Percentiles rank a stretch among this genome's conserved stretches.
Conservation (phyloP, 2,329 filamentous ascomycete species). For the Apiospora aurea region DNA sequence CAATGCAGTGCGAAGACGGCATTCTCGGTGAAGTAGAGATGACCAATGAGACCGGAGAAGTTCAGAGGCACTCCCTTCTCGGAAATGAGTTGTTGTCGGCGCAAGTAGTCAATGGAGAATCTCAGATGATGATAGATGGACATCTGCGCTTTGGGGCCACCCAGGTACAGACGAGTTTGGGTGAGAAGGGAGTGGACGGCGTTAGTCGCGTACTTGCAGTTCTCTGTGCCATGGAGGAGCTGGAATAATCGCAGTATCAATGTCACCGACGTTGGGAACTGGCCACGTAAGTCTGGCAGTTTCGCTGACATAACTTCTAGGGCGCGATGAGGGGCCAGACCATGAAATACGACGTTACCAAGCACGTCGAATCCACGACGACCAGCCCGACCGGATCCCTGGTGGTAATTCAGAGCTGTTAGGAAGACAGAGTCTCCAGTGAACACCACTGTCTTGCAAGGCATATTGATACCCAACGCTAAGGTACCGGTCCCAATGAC, state of each 20-base stretch:
- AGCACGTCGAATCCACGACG: conserved; percentile 82
- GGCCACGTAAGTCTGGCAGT: conserved; percentile 76
- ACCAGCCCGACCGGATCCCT: conserved; percentile 79
- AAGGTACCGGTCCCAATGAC: conserved; percentile 80
- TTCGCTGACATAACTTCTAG: conserved; percentile 75
- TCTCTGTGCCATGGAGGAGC: conserved; percentile 70
- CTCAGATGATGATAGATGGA: conserved; percentile 78
- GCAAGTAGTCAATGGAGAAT: conserved; percentile 82
- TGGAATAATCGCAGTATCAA: conserved; percentile 73
- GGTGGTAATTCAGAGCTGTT: conserved; percentile 78
- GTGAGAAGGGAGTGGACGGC: conserved; percentile 73
- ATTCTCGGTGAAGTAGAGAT: conserved; percentile 80
- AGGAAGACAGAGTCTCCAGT: conserved; percentile 75
- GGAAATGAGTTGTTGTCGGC: conserved; percentile 71
- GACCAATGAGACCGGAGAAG: conserved; percentile 73
- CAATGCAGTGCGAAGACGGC: conserved; percentile 80
- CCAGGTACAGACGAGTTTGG: conserved; percentile 73
- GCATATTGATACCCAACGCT: conserved; percentile 83
- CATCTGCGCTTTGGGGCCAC: conserved; percentile 71
- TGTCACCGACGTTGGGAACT: conserved; percentile 80
- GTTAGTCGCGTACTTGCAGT: conserved; percentile 66
- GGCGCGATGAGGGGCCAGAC: conserved; percentile 65
- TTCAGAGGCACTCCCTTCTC: conserved; percentile 69
- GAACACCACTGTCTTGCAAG: conserved; percentile 83
- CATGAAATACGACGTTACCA: conserved; percentile 82